Evolutionary conservation across 768 basidiomycete species (phyloP).

Genomic region (Lyophyllum decastes): DNA sequence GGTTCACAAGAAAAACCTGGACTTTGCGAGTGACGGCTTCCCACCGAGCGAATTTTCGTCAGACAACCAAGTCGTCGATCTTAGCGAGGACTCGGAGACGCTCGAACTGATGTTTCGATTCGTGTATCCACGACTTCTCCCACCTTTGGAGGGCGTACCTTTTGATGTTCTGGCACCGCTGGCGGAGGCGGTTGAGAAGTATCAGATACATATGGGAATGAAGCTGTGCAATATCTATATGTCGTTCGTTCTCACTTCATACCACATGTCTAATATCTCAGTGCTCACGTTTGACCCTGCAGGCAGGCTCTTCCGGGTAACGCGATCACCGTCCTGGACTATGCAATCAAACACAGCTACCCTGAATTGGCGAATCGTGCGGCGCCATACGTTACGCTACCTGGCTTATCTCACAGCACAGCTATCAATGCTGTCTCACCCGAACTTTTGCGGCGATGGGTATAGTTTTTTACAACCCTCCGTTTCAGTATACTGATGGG

Average conservation of each 20-base stretch:
- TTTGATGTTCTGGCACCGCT: conserved; percentile 11
- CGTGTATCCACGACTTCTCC: conserved; percentile 15
- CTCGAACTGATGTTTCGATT: conserved; percentile 21
- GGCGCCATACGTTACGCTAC: conserved; percentile 14
- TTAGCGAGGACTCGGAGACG: conserved; percentile 12
- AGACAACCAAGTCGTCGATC: conserved; percentile 5
- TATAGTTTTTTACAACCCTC: background rate
- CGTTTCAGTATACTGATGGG: background rate
- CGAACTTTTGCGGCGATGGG: background rate
- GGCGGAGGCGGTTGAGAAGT: conserved; percentile 23
- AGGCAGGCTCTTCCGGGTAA: conserved; percentile 14
- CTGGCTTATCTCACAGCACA: background rate
- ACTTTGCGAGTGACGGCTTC: conserved; percentile 11
- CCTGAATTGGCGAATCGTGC: conserved; percentile 9
- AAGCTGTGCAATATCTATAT: conserved; percentile 19
- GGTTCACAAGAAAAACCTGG: conserved; percentile 16
- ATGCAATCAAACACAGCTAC: conserved; percentile 18
- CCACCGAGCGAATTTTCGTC: conserved; percentile 6
- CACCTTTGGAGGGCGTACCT: background rate
- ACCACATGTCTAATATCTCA: background rate
- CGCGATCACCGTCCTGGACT: conserved; percentile 15
- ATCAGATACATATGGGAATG: conserved; percentile 20
- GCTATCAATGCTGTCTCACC: background rate
- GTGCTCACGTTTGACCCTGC: background rate
- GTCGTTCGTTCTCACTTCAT: conserved; percentile 12